Conservation (phyloP, 371 early-diverging fungal species). For the Mortierella sp. region DNA sequence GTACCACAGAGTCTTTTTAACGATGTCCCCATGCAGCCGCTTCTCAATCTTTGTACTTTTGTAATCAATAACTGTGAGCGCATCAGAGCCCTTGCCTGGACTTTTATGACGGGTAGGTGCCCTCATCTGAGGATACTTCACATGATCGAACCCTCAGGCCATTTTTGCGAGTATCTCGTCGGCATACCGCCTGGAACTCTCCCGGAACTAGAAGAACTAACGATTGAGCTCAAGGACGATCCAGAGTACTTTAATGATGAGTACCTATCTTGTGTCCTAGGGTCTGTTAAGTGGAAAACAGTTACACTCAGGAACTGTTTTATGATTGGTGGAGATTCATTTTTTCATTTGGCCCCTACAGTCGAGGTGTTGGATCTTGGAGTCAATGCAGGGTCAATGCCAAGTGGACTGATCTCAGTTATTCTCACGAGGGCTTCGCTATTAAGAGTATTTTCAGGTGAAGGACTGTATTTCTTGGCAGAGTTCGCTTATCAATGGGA, state of each 20-base stretch:
- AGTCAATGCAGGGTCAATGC: not conserved
- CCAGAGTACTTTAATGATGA: not conserved
- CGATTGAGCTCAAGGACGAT: not conserved
- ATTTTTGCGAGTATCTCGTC: not conserved
- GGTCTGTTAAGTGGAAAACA: not conserved
- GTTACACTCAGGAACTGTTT: not conserved
- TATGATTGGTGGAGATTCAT: no score
- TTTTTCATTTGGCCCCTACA: not conserved
- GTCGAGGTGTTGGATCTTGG: not conserved
- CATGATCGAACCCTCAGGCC: not conserved
- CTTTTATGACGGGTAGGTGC: not conserved
- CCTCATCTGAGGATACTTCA: not conserved
- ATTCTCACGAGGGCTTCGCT: not conserved
- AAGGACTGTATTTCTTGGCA: slow-evolving; percentile 1
- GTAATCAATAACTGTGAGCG: not conserved
- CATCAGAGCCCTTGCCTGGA: not conserved
- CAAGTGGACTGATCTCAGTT: not conserved
- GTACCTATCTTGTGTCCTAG: no score
- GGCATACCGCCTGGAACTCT: no score
- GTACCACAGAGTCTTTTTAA: not conserved
- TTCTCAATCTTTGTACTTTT: not conserved
- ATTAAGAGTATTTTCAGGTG: not conserved
- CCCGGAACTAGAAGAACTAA: not conserved
- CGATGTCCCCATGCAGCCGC: not conserved
- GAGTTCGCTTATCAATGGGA: not conserved